Conservation (phyloP, 345 rosid genomes). For the Raphanus raphanistrum region DNA sequence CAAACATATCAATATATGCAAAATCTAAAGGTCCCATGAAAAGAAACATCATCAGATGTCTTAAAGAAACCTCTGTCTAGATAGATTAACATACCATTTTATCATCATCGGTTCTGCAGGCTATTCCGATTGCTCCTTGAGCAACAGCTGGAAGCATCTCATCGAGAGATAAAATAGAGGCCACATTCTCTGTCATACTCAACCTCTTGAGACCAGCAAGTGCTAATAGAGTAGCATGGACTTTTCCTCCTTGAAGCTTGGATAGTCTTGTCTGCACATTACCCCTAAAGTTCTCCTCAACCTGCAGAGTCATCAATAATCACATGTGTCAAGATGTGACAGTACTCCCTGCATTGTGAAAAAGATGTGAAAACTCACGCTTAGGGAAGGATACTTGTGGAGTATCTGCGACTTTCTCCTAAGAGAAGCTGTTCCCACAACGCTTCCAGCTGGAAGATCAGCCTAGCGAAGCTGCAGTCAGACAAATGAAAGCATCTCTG, state of each 20-base stretch:
- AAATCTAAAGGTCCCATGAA: neutral
- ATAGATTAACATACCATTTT: slow-evolving; percentile 64
- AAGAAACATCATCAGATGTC: neutral
- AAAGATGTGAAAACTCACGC: slow-evolving; percentile 43
- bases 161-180: slow-evolving; percentile 68
- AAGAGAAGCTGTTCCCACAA: slow-evolving; percentile 95
- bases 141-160: slow-evolving; percentile 99
- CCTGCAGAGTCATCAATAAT: slow-evolving; percentile 46
- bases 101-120: slow-evolving; percentile 77
- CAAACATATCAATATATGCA: neutral
- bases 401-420: slow-evolving; percentile 96
- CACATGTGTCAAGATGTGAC: neutral
- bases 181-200: slow-evolving; percentile 85
- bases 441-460: slow-evolving; percentile 82
- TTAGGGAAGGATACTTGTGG: slow-evolving; percentile 75
- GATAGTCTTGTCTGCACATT: slow-evolving; percentile 92
- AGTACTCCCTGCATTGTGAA: no score
- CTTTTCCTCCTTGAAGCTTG: slow-evolving; percentile 83
- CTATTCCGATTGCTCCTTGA: slow-evolving; percentile 98
- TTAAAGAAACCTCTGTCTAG: neutral
- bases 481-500: slow-evolving; percentile 87
- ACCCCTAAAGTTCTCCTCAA: slow-evolving; percentile 86
- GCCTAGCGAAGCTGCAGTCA: slow-evolving; percentile 60
- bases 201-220: slow-evolving; percentile 94
- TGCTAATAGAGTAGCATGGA: slow-evolving; percentile 88